phyloP scores from a whole-genome alignment of 2,329 filamentous ascomycete genomes.

The Pseudogymnoascus sp. region DNA sequence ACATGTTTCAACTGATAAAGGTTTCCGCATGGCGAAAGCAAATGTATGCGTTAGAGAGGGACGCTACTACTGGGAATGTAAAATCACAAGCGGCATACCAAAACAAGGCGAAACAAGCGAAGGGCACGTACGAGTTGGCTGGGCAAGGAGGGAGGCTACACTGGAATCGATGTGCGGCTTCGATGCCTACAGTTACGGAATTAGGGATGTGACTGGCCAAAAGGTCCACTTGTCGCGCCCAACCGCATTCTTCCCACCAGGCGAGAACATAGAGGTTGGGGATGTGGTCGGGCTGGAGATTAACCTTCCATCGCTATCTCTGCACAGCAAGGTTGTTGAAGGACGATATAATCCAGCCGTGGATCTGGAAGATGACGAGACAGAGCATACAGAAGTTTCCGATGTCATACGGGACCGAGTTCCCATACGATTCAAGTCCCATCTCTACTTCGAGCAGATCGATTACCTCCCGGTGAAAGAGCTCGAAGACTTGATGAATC shows the following conservation, averaged over 20 bases:
- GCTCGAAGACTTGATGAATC: slow-evolving; percentile 75
- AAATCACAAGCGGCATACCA: slow-evolving; percentile 69
- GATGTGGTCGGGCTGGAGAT: slow-evolving; percentile 94
- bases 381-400: slow-evolving; percentile 46
- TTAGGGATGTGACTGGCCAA: slow-evolving; percentile 83
- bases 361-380: slow-evolving; percentile 54
- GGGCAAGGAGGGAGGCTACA: slow-evolving; percentile 71
- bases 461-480: slow-evolving; percentile 84
- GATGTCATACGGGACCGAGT: slow-evolving; percentile 94
- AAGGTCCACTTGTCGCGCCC: slow-evolving; percentile 89
- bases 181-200: slow-evolving; percentile 87
- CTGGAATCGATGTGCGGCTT: slow-evolving; percentile 79
- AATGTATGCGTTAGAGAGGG: slow-evolving; percentile 89
- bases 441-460: slow-evolving; percentile 88
- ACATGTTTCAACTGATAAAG: slow-evolving; percentile 81
- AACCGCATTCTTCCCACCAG: slow-evolving; percentile 76
- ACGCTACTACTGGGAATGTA: slow-evolving; percentile 89
- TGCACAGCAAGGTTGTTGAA: slow-evolving; percentile 82
- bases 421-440: slow-evolving; percentile 86
- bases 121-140: slow-evolving; percentile 75
- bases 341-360: slow-evolving; percentile 82
- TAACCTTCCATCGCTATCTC: slow-evolving; percentile 70
- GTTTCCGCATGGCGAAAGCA: slow-evolving; percentile 81
- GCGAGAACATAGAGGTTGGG: slow-evolving; percentile 74
- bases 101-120: slow-evolving; percentile 23